Evolutionary conservation across 2,329 filamentous ascomycete species (phyloP).

Genomic region (Didymella keratinophila): DNA sequence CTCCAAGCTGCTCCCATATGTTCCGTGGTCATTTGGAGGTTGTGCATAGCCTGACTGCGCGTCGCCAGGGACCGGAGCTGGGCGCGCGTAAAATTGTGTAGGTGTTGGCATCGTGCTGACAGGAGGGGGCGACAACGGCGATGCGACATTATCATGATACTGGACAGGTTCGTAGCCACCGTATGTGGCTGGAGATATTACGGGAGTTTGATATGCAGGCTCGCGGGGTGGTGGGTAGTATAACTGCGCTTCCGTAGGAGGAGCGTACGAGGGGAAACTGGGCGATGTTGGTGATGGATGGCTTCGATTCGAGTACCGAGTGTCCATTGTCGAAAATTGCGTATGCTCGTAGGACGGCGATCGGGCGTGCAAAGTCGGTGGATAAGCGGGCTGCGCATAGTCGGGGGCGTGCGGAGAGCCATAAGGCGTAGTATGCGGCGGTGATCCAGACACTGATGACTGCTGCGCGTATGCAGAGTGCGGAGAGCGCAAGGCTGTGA

Average conservation of each 20-base stretch:
- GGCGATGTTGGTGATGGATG: conserved; percentile 37
- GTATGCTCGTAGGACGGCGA: conserved; percentile 31
- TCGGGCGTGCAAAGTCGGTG: conserved; percentile 26
- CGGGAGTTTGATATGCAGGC: conserved; percentile 23
- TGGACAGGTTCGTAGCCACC: conserved; percentile 28
- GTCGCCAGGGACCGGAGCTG: conserved; percentile 18
- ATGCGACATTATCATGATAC: conserved; percentile 28
- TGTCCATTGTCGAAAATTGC: conserved; percentile 27
- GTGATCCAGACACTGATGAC: conserved; percentile 26
- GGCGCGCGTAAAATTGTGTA: conserved; percentile 48
- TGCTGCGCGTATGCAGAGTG: conserved; percentile 31
- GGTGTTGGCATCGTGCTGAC: conserved; percentile 34
- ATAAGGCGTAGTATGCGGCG: conserved; percentile 18
- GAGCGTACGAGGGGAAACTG: conserved; percentile 16
- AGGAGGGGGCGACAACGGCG: conserved; percentile 8
- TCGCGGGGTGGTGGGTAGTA: conserved; percentile 42
- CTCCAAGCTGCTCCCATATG: conserved; percentile 2
- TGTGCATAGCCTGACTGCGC: not conserved
- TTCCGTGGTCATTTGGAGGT: not conserved
- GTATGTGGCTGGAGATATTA: conserved; percentile 25
- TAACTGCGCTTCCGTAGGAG: conserved; percentile 32
- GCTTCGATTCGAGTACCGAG: conserved; percentile 34
- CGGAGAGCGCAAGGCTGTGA: conserved; percentile 24
- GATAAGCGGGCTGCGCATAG: conserved; percentile 19
- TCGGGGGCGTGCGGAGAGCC: conserved; percentile 10